Evolutionary conservation across 75 land plant genomes (phyloP), one percentile per base, ranked within the genome.

Genomic region (Sequoiadendron giganteum): DNA sequence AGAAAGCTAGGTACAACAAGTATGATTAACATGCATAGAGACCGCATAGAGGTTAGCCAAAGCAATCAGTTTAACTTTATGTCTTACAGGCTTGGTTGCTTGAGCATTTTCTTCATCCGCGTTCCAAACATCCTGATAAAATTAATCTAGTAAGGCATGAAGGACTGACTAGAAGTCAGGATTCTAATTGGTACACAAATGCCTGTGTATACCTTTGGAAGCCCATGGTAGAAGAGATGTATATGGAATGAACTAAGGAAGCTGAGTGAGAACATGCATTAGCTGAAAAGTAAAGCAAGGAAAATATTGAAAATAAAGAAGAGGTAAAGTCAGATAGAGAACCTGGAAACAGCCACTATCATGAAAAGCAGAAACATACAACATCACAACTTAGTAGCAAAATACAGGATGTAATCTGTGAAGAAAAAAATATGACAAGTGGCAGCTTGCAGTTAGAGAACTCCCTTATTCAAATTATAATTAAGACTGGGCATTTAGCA

Each of bases 141-240:
- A 36, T 36, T 36, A 36, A 0, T 0, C 38, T 36, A 36, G 38
- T 0, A 36, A 36, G 38, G 38, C 38, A 36, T 0, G 38, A 0
- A 36, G 0, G 38, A 36, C 38, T 36, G 0, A 0, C 38, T 36
- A 0, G 38, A 36, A 36, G 0, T 36, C 38, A 96, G 99, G 97
- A 96, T 28, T 96, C 98, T 0, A 97, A 97, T 90, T 97, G 99
- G 99, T 97, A 95, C 85, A 97, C 96, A 70, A 96, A 96, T 85
- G 98, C 98, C 54, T 93, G 99, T 25, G 99, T 97, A 25, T 94
- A 98, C 25, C 97, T 97, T 40, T 97, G 99, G 99, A 97, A 97
- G 92, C 99, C 99, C 15, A 95, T 96, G 98, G 94, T 95, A 13
- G 97, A 96, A 88, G 99, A 97, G 80, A 95, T 96, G 98, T 98